Evolutionary conservation across 306 rosid species (phyloP).

Genomic region (Cucumis sativus): DNA sequence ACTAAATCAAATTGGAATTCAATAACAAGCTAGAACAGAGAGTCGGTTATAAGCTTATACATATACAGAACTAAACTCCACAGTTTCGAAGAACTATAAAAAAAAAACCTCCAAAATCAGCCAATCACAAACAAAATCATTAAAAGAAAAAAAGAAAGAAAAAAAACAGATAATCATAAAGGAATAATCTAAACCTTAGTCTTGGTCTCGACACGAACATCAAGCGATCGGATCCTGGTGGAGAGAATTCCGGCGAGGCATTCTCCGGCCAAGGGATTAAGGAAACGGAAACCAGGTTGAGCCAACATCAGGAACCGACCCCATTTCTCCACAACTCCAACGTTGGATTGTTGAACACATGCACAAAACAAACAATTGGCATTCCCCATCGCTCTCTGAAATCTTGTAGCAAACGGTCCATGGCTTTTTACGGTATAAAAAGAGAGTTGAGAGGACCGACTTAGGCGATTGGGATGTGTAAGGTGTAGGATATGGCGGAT

Average conservation of each 20-base stretch:
- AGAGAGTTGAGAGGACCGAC: neutral
- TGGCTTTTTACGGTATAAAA: neutral
- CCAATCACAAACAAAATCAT: neutral
- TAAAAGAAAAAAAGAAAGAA: neutral
- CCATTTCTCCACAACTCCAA: conserved; percentile 75
- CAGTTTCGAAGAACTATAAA: neutral
- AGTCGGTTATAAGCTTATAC: neutral
- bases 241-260: conserved; percentile 69
- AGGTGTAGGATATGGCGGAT: neutral
- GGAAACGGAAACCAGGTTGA: conserved; percentile 62
- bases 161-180: neutral
- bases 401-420: neutral
- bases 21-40: neutral
- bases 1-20: neutral
- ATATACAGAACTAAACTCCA: neutral
- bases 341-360: conserved; percentile 37
- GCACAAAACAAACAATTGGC: conserved; percentile 37
- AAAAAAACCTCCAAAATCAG: neutral
- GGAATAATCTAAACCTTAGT: conserved; percentile 40
- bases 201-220: conserved; percentile 85
- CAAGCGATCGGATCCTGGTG: conserved; percentile 83
- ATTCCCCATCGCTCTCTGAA: conserved; percentile 43
- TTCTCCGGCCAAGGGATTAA: conserved; percentile 73
- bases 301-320: conserved; percentile 72
- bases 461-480: neutral